Base-by-base conservation (phyloP, 352 stramenopile genomes). In the Globisporangium irregulare region DNA sequence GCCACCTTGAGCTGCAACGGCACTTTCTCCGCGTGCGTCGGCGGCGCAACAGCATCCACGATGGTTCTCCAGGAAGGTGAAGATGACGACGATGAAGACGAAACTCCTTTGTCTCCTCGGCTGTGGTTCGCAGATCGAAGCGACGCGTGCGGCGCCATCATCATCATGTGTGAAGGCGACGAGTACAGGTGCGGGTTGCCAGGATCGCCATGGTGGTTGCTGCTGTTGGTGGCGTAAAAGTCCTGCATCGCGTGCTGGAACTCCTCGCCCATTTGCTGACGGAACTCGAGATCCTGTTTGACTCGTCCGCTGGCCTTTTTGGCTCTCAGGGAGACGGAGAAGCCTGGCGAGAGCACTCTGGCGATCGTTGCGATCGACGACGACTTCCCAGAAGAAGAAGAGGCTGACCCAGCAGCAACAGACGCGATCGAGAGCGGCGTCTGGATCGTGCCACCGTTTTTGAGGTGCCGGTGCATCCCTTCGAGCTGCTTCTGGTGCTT, bases 241-340 rank as follows among this genome's bases (percentile, higher is more conserved):
- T 91, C 83, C 50, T 77, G 74, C 78, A 90, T 90, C 54, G 81
- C 78, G 29, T 76, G 67, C 34, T 89, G 76, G 46, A 90, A 76
- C 41, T 90, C 80, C 27, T 87, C 78, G 20, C 75, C 71, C 59
- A 87, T 86, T 57, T 80, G 72, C 15, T 76, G 66, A 12, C 68
- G 66, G 10, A 89, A 68, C 34, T 82, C 65, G 3, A 83, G 67
- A 66, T 81, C 64, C 20, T 71, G 64, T n/a, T 69, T 65, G 18
- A 68, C 62, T 38, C 74, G 77, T 9, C n/a, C 24, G 18, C 59
- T 54, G 14, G 43, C 59, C 7, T 36, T 59, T 15, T 27, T 56
- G 9, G 10, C 15, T 4, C 32, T 22, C n/a, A 27, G 46, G 41
- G 61, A 57, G 38, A 59, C 4, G 1, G 57, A 55, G 3, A 56